Percentiles rank a stretch among this genome's conserved stretches.
Conservation (phyloP, 768 basidiomycete species). For the Panellus pusillus region DNA sequence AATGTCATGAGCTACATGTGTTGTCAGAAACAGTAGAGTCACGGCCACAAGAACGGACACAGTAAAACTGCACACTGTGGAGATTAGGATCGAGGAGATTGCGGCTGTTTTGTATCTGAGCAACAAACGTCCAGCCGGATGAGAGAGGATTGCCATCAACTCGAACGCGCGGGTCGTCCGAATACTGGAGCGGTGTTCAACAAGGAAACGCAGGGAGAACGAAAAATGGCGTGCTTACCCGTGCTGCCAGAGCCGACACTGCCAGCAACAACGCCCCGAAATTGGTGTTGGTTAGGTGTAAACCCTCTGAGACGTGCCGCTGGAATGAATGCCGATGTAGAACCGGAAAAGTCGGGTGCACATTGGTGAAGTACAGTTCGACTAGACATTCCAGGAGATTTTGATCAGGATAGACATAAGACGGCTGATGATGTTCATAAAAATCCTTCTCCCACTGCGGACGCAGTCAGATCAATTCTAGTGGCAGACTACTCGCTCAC, state of each 20-base stretch:
- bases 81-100: slow-evolving; percentile 40
- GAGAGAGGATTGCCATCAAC: slow-evolving; percentile 32
- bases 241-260: slow-evolving; percentile 51
- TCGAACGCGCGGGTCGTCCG: slow-evolving; percentile 46
- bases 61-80: slow-evolving; percentile 47
- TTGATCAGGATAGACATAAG: slow-evolving; percentile 30
- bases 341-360: slow-evolving; percentile 45
- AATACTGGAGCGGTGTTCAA: slow-evolving; percentile 36
- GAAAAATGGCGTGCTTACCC: slow-evolving; percentile 31
- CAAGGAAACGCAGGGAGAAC: neutral
- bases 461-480: neutral
- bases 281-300: slow-evolving; percentile 40
- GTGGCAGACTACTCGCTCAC: neutral
- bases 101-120: slow-evolving; percentile 45
- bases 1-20: slow-evolving; percentile 31
- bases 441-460: slow-evolving; percentile 17
- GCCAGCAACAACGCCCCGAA: slow-evolving; percentile 46
- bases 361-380: slow-evolving; percentile 46
- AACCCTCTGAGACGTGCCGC: slow-evolving; percentile 12
- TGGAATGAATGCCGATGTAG: slow-evolving; percentile 29
- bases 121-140: slow-evolving; percentile 51
- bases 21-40: neutral
- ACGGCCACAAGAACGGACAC: slow-evolving; percentile 30
- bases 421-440: neutral
- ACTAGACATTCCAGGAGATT: slow-evolving; percentile 43